These are phyloP conservation scores for Trichosporon coremiiforme DNA, from an alignment of 1,284 basidiomycete genomes.

Conservation along the genomic window DNA sequence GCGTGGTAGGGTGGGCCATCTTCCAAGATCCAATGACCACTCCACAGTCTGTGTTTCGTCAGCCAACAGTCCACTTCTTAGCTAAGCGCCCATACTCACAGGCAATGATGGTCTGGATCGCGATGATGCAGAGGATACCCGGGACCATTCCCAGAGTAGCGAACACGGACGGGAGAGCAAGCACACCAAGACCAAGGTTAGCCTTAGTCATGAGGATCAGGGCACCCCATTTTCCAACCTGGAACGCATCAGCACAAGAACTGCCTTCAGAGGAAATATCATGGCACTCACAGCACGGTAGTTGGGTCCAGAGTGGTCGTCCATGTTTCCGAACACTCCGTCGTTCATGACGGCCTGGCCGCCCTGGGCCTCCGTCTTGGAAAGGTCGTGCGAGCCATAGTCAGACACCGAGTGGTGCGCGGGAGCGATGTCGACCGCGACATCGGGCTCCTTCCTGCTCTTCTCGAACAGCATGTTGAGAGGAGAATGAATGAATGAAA, in stretches of 20 bases:
- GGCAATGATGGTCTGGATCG: conserved; percentile 43
- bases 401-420: conserved; percentile 4
- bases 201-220: conserved; percentile 41
- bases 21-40: conserved; percentile 36
- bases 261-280: background rate
- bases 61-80: background rate
- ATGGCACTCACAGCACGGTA: conserved; percentile 37
- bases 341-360: conserved; percentile 23
- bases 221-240: conserved; percentile 32
- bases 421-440: conserved; percentile 6
- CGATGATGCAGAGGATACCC: conserved; percentile 42
- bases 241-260: conserved; percentile 8
- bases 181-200: conserved; percentile 48
- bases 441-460: conserved; percentile 4
- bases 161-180: conserved; percentile 45
- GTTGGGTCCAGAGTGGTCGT: conserved; percentile 36
- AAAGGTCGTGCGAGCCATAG: background rate
- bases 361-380: background rate
- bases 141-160: conserved; percentile 43
- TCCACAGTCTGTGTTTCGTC: conserved; percentile 25
- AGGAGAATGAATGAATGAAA: background rate
- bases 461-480: conserved; percentile 15
- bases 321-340: conserved; percentile 42
- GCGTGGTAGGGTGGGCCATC: conserved; percentile 32
- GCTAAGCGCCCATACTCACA: conserved; percentile 30